Evolutionary conservation across 2,329 filamentous ascomycete genomes (phyloP).

Genomic region (Curvularia hawaiiensis): DNA sequence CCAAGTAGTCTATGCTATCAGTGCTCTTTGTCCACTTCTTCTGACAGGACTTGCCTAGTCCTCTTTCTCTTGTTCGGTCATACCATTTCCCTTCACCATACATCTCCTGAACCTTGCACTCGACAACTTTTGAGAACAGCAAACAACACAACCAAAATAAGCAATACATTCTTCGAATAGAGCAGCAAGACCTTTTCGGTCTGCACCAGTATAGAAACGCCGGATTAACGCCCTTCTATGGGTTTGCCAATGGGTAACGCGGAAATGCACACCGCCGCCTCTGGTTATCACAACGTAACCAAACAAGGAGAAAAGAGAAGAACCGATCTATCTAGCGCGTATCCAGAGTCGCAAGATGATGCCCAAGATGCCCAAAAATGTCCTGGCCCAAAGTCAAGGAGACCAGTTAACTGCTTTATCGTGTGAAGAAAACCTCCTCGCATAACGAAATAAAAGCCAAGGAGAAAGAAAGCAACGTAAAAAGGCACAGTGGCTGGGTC

Average conservation of each 20-base stretch:
- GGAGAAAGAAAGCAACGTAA: not conserved
- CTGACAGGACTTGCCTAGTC: not conserved
- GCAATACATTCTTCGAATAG: not conserved
- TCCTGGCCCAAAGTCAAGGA: not conserved
- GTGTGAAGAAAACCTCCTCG: not conserved
- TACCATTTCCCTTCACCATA: not conserved
- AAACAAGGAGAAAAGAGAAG: not conserved
- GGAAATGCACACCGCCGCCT: not conserved
- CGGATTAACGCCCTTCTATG: constrained; percentile 1
- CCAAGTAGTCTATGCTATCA: not conserved
- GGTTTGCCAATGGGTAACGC: not conserved
- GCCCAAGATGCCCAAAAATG: not conserved
- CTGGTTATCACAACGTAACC: not conserved
- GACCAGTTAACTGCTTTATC: not conserved
- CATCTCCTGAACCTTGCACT: not conserved
- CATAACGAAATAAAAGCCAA: not conserved
- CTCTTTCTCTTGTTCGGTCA: not conserved
- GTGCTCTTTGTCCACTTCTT: not conserved
- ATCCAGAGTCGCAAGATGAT: not conserved
- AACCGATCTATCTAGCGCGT: not conserved
- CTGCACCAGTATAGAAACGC: not conserved
- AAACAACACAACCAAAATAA: not conserved
- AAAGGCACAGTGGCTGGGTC: not conserved
- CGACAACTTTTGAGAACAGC: not conserved
- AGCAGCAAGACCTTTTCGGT: not conserved